These are phyloP conservation scores for Pichia sp. DNA, from an alignment of 1,139 yeast genomes.

Conservation along the genomic window DNA sequence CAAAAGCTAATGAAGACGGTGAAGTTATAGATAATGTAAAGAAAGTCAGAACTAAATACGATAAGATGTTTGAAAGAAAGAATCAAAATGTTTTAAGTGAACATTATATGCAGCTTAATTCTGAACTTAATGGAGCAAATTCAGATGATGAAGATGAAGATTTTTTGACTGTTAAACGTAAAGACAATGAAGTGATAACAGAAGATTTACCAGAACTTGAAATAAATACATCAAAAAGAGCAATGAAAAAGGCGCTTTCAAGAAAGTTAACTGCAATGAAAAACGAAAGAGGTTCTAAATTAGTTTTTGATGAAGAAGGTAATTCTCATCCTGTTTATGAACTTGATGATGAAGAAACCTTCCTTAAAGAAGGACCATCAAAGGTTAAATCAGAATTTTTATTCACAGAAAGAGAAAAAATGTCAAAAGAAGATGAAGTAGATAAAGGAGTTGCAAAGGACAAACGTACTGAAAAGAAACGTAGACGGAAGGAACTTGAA, in stretches of 20 bases:
- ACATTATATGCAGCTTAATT: constrained; percentile 71
- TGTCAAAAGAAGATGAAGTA: constrained; percentile 65
- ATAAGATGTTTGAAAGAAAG: constrained; percentile 91
- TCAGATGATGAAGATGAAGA: constrained; percentile 57
- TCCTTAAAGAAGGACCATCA: constrained; percentile 72
- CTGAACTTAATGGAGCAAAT: constrained; percentile 33
- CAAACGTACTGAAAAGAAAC: constrained; percentile 82
- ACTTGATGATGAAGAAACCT: constrained; percentile 83
- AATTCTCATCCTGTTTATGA: constrained; percentile 85
- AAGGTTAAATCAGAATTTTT: constrained; percentile 57
- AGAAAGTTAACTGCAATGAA: constrained; percentile 68
- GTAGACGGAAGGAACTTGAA: constrained; percentile 79
- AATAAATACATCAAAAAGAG: constrained; percentile 73
- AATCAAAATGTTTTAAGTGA: constrained; percentile 91
- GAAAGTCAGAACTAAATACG: constrained; percentile 78
- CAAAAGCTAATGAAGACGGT: constrained; percentile 63
- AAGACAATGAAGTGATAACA: constrained; percentile 62
- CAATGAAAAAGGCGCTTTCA: constrained; percentile 81
- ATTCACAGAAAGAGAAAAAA: constrained; percentile 54
- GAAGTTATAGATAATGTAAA: constrained; percentile 39
- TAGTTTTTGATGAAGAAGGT: constrained; percentile 92
- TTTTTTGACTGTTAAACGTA: constrained; percentile 73
- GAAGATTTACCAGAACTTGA: constrained; percentile 57
- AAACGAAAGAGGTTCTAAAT: constrained; percentile 59
- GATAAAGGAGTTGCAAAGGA: constrained; percentile 81